Percentiles rank a stretch among this genome's conserved stretches.
Evolutionary conservation across 345 rosid genomes (phyloP).

Genomic region (Brassica incana): DNA sequence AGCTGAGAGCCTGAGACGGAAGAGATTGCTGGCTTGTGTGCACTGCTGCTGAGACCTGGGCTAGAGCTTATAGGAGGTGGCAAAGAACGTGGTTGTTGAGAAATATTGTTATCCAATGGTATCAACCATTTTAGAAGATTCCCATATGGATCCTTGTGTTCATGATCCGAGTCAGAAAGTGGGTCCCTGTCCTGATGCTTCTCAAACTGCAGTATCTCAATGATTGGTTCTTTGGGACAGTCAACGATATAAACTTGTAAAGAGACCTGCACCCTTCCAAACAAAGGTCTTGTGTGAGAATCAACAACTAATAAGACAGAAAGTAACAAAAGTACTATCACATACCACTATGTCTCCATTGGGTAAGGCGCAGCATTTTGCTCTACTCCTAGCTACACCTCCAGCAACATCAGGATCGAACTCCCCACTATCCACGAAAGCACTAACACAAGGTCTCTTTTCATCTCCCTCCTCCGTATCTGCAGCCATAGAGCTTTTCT

Average conservation of each 20-base stretch:
- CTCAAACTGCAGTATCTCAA: constrained; percentile 98
- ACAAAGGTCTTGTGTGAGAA: constrained; percentile 61
- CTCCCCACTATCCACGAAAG: constrained; percentile 77
- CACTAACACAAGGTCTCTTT: constrained; percentile 45
- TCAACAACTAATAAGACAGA: constrained; percentile 30
- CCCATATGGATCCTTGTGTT: constrained; percentile 64
- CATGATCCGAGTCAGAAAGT: constrained; percentile 39
- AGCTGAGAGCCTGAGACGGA: constrained; percentile 84
- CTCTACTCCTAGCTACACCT: constrained; percentile 51
- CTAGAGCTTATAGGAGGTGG: constrained; percentile 55
- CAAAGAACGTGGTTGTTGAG: constrained; percentile 55
- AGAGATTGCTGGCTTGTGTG: constrained; percentile 54
- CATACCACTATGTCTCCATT: constrained; percentile 98
- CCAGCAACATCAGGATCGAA: constrained; percentile 75
- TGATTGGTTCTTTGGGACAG: constrained; percentile 73
- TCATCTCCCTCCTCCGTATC: constrained; percentile 42
- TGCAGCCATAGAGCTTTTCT: constrained; percentile 45
- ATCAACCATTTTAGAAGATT: constrained; percentile 90
- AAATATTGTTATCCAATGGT: constrained; percentile 71
- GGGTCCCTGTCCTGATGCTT: constrained; percentile 52
- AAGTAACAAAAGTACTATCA: constrained; percentile 34
- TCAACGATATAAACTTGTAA: constrained; percentile 83
- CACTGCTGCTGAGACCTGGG: constrained; percentile 54
- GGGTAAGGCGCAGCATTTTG: constrained; percentile 73
- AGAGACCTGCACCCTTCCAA: constrained; percentile 96